Conservation (phyloP, 2,329 filamentous ascomycete species). For the Fusarium secorum region DNA sequence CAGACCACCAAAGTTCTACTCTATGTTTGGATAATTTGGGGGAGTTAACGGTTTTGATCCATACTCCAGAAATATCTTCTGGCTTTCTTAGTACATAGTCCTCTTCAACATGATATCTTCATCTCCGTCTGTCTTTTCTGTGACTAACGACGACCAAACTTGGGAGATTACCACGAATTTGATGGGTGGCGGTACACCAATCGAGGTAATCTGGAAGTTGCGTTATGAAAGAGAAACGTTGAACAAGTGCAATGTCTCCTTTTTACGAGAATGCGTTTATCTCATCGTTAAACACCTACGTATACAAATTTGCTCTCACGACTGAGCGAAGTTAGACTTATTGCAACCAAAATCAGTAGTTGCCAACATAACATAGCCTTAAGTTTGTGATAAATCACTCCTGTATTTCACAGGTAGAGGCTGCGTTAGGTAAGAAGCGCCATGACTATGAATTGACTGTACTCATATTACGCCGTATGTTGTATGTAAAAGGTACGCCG, state of each 20-base stretch:
- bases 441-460: neutral
- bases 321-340: neutral
- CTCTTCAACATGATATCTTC: conserved; percentile 32
- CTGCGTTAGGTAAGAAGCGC: neutral
- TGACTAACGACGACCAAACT: neutral
- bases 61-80: conserved; percentile 8
- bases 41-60: conserved; percentile 20
- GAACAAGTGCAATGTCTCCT: neutral
- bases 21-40: neutral
- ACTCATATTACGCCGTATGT: neutral
- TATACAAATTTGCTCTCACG: neutral
- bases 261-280: neutral
- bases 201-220: neutral
- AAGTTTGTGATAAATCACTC: neutral
- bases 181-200: neutral
- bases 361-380: neutral
- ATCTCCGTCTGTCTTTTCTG: neutral
- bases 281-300: neutral
- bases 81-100: conserved; percentile 34
- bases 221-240: neutral
- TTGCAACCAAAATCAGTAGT: neutral
- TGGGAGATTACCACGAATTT: neutral
- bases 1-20: conserved; percentile 1
- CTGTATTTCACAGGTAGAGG: neutral
- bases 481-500: neutral